Percentiles rank a stretch among this genome's conserved stretches.
Evolutionary conservation across 495 filamentous ascomycete genomes (phyloP).

Genomic region (Jackrogersella multiformis): DNA sequence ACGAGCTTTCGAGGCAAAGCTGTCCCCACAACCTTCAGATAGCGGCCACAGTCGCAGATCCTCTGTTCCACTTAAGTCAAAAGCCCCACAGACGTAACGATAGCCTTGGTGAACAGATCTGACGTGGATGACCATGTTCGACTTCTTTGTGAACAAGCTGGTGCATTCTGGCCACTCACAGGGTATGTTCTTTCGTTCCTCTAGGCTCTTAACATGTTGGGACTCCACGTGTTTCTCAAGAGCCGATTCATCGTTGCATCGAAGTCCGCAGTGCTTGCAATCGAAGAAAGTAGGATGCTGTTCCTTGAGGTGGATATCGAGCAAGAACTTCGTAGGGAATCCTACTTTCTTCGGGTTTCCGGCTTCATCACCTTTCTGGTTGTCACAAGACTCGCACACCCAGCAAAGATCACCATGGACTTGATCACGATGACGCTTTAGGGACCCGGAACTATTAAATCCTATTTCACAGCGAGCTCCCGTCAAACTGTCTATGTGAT

Average conservation of each 20-base stretch:
- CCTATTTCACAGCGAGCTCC: conserved; percentile 68
- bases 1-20: conserved; percentile 73
- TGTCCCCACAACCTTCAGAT: conserved; percentile 71
- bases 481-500: conserved; percentile 63
- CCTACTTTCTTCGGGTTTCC: conserved; percentile 53
- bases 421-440: conserved; percentile 74
- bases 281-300: no score
- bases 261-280: conserved; percentile 64
- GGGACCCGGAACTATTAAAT: conserved; percentile 73
- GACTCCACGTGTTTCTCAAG: conserved; percentile 76
- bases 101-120: conserved; percentile 75
- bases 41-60: conserved; percentile 71
- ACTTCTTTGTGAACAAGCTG: conserved; percentile 77
- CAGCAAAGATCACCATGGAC: conserved; percentile 74
- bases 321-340: conserved; percentile 74
- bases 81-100: conserved; percentile 76
- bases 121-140: conserved; percentile 82
- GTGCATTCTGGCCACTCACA: conserved; percentile 74
- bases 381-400: conserved; percentile 74
- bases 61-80: conserved; percentile 65
- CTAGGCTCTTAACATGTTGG: conserved; percentile 68
- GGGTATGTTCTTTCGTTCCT: conserved; percentile 67
- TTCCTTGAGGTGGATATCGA: conserved; percentile 75
- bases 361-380: conserved; percentile 34
- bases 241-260: conserved; percentile 67